phyloP scores from a whole-genome alignment of 768 basidiomycete species.

The Cystobasidium tubakii region DNA sequence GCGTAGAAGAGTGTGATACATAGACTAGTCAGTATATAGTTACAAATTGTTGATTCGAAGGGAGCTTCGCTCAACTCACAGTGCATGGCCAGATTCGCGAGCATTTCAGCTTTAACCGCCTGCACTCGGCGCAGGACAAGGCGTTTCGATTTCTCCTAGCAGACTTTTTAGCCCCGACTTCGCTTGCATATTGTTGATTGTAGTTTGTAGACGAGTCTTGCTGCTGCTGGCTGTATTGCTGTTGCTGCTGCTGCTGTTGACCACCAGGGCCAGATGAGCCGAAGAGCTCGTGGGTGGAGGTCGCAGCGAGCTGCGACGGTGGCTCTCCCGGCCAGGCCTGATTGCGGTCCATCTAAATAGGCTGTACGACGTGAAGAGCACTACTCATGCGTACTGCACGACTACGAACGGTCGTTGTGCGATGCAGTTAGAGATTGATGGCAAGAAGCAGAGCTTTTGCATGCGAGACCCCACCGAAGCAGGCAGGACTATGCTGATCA shows the following conservation, averaged over 20 bases:
- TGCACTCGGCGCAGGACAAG: slow-evolving; percentile 2
- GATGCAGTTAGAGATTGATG: neutral
- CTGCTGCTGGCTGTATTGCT: slow-evolving; percentile 7
- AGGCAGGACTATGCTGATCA: too few relatives aligned
- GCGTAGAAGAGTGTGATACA: too few relatives aligned
- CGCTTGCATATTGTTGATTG: neutral
- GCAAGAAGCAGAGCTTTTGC: neutral
- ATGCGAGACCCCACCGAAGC: too few relatives aligned
- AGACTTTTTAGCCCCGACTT: neutral
- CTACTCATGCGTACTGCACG: neutral
- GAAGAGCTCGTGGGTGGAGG: slow-evolving; percentile 16
- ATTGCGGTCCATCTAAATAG: neutral
- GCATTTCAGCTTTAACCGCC: slow-evolving; percentile 18
- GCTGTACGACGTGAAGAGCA: neutral
- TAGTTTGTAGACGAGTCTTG: neutral
- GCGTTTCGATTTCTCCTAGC: slow-evolving; percentile 1
- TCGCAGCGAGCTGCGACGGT: slow-evolving; percentile 1
- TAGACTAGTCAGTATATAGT: neutral
- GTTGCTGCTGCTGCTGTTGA: neutral
- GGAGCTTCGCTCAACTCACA: neutral
- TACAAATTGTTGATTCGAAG: too few relatives aligned
- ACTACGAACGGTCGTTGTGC: neutral
- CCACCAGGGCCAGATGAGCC: neutral
- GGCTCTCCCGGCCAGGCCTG: slow-evolving; percentile 8
- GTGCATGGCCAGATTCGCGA: slow-evolving; percentile 9